phyloP scores from a whole-genome alignment of 306 rosid genomes.

The Crataegus laevigata region DNA sequence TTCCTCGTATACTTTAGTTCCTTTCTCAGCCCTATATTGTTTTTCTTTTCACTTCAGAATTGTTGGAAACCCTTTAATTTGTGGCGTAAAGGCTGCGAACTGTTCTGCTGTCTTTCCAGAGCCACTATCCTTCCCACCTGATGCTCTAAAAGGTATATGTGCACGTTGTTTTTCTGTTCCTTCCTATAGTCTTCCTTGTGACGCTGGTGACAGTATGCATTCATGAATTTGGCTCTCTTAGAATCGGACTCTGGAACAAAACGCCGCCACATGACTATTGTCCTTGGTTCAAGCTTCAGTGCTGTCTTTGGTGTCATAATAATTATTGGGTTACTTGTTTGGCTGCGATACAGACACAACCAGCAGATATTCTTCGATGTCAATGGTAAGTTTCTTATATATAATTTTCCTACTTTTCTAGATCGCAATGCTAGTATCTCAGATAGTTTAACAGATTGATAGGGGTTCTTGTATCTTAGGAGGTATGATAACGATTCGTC shows the following conservation, averaged over 20 bases:
- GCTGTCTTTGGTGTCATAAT: constrained; percentile 56
- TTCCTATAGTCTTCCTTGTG: constrained; percentile 1
- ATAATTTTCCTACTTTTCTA: not conserved
- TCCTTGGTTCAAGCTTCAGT: constrained; percentile 81
- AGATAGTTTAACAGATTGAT: not conserved
- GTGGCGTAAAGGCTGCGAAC: constrained; percentile 64
- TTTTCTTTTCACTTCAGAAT: constrained; percentile 42
- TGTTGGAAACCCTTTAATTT: constrained; percentile 81
- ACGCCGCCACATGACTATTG: constrained; percentile 62
- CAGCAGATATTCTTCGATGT: constrained; percentile 96
- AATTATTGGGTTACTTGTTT: constrained; percentile 51
- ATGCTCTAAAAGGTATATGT: constrained; percentile 49
- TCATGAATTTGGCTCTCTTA: constrained; percentile 23
- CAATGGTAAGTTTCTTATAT: constrained; percentile 48
- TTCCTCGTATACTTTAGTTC: constrained; percentile 2
- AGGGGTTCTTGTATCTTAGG: not conserved
- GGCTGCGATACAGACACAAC: constrained; percentile 91
- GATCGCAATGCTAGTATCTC: not conserved
- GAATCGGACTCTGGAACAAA: constrained; percentile 51
- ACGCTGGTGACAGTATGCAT: constrained; percentile 13
- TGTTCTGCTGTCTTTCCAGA: constrained; percentile 79
- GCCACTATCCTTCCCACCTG: constrained; percentile 87
- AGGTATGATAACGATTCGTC: not conserved
- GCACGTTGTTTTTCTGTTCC: not conserved
- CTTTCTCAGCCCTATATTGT: not conserved